Conservation (phyloP, 345 rosid species). For the Hirschfeldia incana region DNA sequence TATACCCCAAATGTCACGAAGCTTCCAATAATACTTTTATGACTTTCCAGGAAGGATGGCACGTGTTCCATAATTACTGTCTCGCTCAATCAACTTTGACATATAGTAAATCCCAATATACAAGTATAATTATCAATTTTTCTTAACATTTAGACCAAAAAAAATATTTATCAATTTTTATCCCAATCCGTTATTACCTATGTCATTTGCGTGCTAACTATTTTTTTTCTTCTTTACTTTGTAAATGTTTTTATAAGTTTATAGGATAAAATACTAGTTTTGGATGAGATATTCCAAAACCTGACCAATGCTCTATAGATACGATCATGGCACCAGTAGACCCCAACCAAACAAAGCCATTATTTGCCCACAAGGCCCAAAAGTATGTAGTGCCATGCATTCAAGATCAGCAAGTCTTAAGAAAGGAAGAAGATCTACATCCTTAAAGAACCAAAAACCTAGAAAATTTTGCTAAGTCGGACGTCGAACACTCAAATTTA, state of each 20-base stretch:
- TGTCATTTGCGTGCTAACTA: too few species aligned
- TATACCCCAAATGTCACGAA: not conserved
- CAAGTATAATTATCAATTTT: too few species aligned
- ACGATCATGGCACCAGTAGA: not conserved
- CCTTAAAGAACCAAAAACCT: too few species aligned
- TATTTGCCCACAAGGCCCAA: not conserved
- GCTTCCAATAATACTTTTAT: not conserved
- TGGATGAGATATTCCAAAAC: too few species aligned
- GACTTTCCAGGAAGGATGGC: not conserved
- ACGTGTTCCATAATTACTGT: slow-evolving; percentile 5
- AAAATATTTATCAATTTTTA: too few species aligned
- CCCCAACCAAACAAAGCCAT: not conserved
- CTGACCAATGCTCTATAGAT: not conserved
- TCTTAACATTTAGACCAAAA: too few species aligned
- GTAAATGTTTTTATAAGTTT: too few species aligned
- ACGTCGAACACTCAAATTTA: too few species aligned
- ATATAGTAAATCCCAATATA: not conserved
- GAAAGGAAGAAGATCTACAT: not conserved
- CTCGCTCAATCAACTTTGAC: not conserved
- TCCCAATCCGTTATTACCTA: too few species aligned
- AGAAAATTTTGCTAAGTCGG: too few species aligned
- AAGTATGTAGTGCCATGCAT: not conserved
- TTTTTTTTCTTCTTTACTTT: too few species aligned
- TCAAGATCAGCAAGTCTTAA: not conserved
- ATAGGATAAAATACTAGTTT: too few species aligned